Evolutionary conservation across 176 grass and related monocot species (phyloP).

Genomic region (Thalia dealbata): DNA sequence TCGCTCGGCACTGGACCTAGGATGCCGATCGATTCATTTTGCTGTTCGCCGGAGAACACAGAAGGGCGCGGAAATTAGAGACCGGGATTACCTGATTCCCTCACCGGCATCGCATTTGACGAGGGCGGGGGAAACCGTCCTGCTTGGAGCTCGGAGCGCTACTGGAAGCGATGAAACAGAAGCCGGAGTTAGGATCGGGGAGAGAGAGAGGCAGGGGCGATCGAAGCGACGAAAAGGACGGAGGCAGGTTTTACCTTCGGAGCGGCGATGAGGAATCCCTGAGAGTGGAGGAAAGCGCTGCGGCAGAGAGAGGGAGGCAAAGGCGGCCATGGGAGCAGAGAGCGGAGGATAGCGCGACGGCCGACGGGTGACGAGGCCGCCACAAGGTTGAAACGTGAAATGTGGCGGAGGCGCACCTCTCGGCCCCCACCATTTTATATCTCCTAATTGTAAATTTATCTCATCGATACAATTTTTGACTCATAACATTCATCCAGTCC

Average conservation of each 20-base stretch:
- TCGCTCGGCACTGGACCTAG: background rate
- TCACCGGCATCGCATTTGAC: background rate
- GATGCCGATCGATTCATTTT: background rate
- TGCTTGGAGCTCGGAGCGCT: background rate
- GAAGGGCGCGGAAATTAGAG: background rate
- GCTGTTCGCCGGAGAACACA: background rate
- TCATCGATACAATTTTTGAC: no score
- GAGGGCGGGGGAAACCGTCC: background rate
- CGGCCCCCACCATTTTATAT: no score
- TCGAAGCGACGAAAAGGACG: background rate
- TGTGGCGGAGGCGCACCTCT: no score
- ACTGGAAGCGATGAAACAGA: background rate
- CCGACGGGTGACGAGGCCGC: background rate
- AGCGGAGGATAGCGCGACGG: background rate
- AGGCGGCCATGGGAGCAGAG: constrained; percentile 3
- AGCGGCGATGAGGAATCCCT: background rate
- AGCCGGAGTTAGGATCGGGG: no score
- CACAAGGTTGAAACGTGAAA: background rate
- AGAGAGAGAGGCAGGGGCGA: background rate
- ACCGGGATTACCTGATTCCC: background rate
- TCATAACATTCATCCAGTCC: no score
- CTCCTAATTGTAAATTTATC: no score
- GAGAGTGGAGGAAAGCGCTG: constrained; percentile 7
- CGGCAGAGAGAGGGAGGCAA: constrained; percentile 14
- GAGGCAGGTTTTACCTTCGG: background rate